phyloP scores from a whole-genome alignment of 2,329 filamentous ascomycete genomes.

The Incumbomyces delicatus region DNA sequence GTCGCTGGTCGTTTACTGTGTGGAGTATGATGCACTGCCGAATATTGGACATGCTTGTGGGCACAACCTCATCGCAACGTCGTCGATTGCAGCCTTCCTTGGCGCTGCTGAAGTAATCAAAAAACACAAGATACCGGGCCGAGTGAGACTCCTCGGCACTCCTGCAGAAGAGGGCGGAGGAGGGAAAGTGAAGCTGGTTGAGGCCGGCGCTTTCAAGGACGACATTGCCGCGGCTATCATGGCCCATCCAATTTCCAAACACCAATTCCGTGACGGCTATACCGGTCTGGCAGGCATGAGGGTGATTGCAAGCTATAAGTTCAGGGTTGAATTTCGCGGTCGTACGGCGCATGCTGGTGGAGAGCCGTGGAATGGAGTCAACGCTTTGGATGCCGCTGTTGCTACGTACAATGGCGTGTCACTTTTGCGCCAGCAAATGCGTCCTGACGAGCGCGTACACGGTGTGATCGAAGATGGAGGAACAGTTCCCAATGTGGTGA shows the following conservation, averaged over 20 bases:
- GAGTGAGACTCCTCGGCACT: constrained; percentile 29
- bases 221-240: constrained; percentile 32
- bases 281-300: constrained; percentile 21
- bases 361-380: constrained; percentile 49
- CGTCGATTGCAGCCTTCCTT: constrained; percentile 28
- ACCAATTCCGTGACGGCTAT: constrained; percentile 6
- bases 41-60: constrained; percentile 33
- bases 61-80: constrained; percentile 31
- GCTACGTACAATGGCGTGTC: constrained; percentile 37
- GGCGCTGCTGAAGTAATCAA: constrained; percentile 25
- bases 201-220: constrained; percentile 34
- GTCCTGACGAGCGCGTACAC: constrained; percentile 43
- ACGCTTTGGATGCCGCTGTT: constrained; percentile 49
- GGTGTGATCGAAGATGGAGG: constrained; percentile 47
- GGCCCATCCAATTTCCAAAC: constrained; percentile 26
- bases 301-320: constrained; percentile 25
- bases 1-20: constrained; percentile 28
- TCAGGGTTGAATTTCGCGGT: constrained; percentile 37
- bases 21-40: constrained; percentile 35
- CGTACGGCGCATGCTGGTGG: constrained; percentile 47
- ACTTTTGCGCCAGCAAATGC: constrained; percentile 46
- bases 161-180: constrained; percentile 31
- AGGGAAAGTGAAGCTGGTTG: constrained; percentile 33
- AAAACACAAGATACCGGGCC: constrained; percentile 18
- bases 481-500: constrained; percentile 47